These are phyloP conservation scores for Purshia tridentata DNA, from an alignment of 306 rosid genomes.

Conservation along the genomic window DNA sequence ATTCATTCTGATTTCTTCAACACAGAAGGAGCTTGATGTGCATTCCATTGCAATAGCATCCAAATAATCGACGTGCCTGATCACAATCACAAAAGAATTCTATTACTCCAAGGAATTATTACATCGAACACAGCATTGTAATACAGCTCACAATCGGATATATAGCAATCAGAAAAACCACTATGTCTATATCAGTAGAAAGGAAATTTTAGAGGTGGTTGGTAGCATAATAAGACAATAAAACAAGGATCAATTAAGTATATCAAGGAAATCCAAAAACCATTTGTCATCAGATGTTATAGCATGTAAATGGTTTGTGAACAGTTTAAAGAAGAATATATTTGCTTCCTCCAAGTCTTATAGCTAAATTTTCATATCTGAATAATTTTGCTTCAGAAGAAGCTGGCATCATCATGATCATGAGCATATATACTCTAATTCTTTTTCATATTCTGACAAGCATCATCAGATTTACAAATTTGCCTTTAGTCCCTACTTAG, in stretches of 20 bases:
- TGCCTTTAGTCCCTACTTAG: neutral
- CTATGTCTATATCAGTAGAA: neutral
- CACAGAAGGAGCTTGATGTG: conserved; percentile 47
- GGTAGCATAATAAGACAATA: neutral
- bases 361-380: neutral
- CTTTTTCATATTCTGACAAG: neutral
- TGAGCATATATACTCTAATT: neutral
- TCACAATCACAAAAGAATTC: conserved; percentile 14
- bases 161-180: neutral
- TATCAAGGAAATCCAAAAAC: neutral
- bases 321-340: neutral
- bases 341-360: no score
- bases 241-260: neutral
- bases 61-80: conserved; percentile 85
- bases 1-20: conserved; percentile 32
- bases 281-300: neutral
- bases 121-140: neutral
- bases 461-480: neutral
- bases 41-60: conserved; percentile 91
- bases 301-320: neutral
- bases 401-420: neutral
- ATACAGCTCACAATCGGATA: neutral
- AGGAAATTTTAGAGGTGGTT: neutral
- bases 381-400: neutral
- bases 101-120: neutral